Conservation (phyloP, 2,329 filamentous ascomycete genomes). For the Ustilaginoidea virens region DNA sequence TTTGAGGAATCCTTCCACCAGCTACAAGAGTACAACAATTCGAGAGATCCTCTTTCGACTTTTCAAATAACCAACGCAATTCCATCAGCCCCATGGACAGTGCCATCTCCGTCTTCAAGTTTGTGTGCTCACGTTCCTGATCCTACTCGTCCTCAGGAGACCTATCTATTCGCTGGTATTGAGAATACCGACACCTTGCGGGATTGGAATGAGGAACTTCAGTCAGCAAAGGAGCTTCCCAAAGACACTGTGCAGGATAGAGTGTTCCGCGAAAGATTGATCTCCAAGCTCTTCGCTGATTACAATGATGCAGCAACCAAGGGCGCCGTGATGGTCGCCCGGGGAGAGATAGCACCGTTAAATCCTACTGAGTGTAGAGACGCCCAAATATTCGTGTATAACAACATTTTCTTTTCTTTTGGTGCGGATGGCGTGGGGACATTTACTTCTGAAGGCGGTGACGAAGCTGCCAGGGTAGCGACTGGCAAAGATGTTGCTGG, state of each 20-base stretch:
- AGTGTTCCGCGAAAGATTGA: constrained; percentile 85
- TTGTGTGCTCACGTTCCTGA: constrained; percentile 64
- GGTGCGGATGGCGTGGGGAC: constrained; percentile 95
- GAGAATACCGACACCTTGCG: constrained; percentile 89
- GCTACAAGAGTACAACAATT: constrained; percentile 71
- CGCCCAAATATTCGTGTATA: constrained; percentile 97
- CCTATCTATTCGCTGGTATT: constrained; percentile 74
- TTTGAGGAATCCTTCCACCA: constrained; percentile 63
- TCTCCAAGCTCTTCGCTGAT: constrained; percentile 92
- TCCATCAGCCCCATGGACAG: constrained; percentile 82
- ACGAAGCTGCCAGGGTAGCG: constrained; percentile 88
- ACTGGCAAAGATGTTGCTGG: constrained; percentile 94
- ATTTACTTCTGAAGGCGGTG: constrained; percentile 89
- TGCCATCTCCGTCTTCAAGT: constrained; percentile 51
- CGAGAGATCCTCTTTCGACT: constrained; percentile 74
- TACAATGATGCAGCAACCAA: constrained; percentile 92
- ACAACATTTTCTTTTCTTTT: constrained; percentile 99
- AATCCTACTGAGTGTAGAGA: constrained; percentile 89
- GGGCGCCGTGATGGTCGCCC: constrained; percentile 80
- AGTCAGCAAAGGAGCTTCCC: constrained; percentile 87
- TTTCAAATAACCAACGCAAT: constrained; percentile 95
- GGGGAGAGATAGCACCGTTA: constrained; percentile 80
- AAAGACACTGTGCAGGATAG: constrained; percentile 89
- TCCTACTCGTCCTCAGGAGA: constrained; percentile 80
- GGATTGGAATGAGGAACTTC: constrained; percentile 99